phyloP scores from a whole-genome alignment of 305 asterid species.

The Euphrasia arctica region DNA sequence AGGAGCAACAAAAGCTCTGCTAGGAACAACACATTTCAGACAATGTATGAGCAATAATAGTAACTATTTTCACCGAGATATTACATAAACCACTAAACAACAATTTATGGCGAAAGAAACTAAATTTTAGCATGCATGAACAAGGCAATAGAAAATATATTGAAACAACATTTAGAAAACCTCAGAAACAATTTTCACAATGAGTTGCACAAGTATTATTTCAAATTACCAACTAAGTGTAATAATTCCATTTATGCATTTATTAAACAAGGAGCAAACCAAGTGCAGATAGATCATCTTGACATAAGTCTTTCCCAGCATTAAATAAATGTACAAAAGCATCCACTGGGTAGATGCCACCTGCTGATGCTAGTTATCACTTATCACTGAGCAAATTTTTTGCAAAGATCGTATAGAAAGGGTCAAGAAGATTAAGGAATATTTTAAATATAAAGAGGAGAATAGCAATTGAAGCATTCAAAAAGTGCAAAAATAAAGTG shows the following conservation, averaged over 20 bases:
- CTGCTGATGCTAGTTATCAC: not conserved
- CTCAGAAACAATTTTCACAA: not conserved
- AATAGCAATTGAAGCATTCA: constrained; percentile 12
- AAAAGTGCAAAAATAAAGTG: constrained; percentile 17
- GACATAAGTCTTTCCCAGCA: constrained; percentile 2
- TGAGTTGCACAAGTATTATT: not conserved
- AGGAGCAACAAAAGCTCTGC: constrained; percentile 95
- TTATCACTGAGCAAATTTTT: not conserved
- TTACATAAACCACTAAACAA: not conserved
- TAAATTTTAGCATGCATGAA: too few relatives aligned
- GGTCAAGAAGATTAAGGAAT: not conserved
- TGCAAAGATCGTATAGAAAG: not conserved
- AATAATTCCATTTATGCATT: constrained; percentile 16
- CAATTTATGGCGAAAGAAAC: not conserved
- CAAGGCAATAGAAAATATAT: too few relatives aligned
- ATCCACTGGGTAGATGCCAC: not conserved
- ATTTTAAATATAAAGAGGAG: constrained; percentile 5
- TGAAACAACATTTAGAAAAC: not conserved
- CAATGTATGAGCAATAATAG: constrained; percentile 5
- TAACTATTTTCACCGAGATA: not conserved
- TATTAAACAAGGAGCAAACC: constrained; percentile 8
- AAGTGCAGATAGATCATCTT: too few relatives aligned
- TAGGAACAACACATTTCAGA: constrained; percentile 30
- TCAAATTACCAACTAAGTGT: not conserved
- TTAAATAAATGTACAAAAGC: constrained; percentile 8